Conservation (phyloP, 1,139 yeast genomes). For the Spencermartinsiella ligniputridi region DNA sequence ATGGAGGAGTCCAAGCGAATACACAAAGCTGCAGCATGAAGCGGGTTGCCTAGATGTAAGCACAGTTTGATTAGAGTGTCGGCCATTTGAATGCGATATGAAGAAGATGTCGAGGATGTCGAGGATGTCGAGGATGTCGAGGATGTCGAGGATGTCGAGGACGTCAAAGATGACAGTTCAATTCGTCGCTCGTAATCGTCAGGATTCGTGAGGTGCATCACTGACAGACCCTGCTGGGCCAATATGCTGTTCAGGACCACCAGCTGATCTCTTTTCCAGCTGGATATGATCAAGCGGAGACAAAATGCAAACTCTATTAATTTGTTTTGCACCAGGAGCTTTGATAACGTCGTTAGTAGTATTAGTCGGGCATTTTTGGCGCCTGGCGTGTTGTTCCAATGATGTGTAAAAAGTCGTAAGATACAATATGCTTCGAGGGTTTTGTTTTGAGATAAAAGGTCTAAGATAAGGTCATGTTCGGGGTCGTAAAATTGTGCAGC, state of each 20-base stretch:
- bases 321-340: neutral
- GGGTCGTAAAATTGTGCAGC: neutral
- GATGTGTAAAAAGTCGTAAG: neutral
- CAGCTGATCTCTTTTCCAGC: neutral
- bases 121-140: neutral
- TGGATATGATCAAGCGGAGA: neutral
- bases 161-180: slow-evolving; percentile 4
- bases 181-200: slow-evolving; percentile 6
- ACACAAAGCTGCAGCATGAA: slow-evolving; percentile 20
- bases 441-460: neutral
- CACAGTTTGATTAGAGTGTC: slow-evolving; percentile 11
- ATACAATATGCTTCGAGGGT: slow-evolving; percentile 1
- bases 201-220: slow-evolving; percentile 2
- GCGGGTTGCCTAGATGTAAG: slow-evolving; percentile 15
- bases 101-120: neutral
- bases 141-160: no score
- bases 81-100: slow-evolving; percentile 1
- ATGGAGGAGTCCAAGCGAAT: slow-evolving; percentile 12
- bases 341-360: slow-evolving; percentile 2
- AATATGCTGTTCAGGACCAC: neutral
- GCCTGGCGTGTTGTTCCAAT: slow-evolving; percentile 3
- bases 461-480: slow-evolving; percentile 4
- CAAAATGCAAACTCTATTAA: neutral
- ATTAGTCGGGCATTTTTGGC: slow-evolving; percentile 4
- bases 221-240: neutral